These are phyloP conservation scores for Malassezia arunalokei DNA, from an alignment of 1,284 basidiomycete genomes.

Conservation along the genomic window DNA sequence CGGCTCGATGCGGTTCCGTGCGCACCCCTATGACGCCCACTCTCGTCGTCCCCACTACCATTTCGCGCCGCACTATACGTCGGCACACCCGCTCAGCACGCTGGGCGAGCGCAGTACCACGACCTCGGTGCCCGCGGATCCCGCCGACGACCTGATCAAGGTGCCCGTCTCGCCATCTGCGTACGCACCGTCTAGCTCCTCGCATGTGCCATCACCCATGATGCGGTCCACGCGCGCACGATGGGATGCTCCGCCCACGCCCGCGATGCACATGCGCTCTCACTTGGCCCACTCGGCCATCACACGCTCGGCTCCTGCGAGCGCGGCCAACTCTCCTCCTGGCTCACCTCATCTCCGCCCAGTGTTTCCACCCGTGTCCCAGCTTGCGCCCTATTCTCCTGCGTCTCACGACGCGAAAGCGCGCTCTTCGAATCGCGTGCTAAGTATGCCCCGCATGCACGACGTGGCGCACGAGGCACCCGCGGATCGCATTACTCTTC, in stretches of 20 bases:
- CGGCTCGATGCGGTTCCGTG: slow-evolving; percentile 37
- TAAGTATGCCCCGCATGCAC: slow-evolving; percentile 19
- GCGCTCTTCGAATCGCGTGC: background rate
- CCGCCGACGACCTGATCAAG: slow-evolving; percentile 11
- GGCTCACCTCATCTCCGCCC: slow-evolving; percentile 14
- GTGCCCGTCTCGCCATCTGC: background rate
- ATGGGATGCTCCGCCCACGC: background rate
- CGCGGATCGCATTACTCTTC: background rate
- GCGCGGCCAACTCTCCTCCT: slow-evolving; percentile 18
- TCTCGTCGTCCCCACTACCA: slow-evolving; percentile 7
- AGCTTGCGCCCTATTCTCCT: background rate
- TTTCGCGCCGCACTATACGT: slow-evolving; percentile 36
- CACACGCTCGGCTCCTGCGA: slow-evolving; percentile 17
- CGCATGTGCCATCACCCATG: background rate
- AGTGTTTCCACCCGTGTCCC: background rate
- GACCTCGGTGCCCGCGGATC: slow-evolving; percentile 15
- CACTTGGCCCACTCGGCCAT: background rate
- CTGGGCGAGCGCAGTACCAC: slow-evolving; percentile 37
- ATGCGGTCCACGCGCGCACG: background rate
- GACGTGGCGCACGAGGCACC: background rate
- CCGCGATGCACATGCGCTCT: background rate
- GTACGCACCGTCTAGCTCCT: background rate
- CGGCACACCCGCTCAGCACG: slow-evolving; percentile 28
- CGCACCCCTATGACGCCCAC: slow-evolving; percentile 31
- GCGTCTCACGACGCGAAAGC: background rate